A percentile compares a stretch with the other conserved stretches of the same genome.
phyloP scores from a whole-genome alignment of 192 early-diverging fungal genomes.

The Coemansia sp. region DNA sequence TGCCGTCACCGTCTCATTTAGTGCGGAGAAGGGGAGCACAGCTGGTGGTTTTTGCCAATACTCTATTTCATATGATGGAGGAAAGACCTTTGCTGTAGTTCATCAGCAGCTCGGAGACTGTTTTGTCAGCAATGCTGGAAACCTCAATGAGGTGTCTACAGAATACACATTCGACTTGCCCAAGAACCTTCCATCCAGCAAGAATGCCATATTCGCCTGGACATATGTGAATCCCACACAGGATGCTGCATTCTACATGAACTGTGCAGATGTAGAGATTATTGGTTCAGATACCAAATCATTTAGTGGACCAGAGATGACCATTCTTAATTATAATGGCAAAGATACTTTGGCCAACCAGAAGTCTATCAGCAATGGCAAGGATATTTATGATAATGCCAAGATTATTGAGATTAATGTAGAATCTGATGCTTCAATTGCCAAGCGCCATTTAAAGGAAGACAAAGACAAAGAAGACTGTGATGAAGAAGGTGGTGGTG shows the following conservation, averaged over 20 bases:
- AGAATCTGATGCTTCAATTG: neutral
- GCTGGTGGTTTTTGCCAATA: conserved; percentile 67
- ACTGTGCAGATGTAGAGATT: conserved; percentile 32
- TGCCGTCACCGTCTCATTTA: conserved; percentile 50
- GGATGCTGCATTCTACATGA: conserved; percentile 63
- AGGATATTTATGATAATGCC: conserved; percentile 6
- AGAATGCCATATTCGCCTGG: conserved; percentile 59
- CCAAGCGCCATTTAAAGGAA: neutral
- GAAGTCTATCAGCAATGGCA: neutral
- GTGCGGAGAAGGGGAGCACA: conserved; percentile 23
- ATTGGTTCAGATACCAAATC: conserved; percentile 13
- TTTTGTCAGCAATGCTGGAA: conserved; percentile 19
- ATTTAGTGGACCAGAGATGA: conserved; percentile 17
- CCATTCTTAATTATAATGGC: conserved; percentile 27
- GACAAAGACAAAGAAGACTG: neutral
- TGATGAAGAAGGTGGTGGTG: neutral
- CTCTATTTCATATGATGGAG: conserved; percentile 61
- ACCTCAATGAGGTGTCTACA: conserved; percentile 10
- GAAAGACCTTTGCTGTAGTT: conserved; percentile 58
- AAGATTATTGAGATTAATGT: conserved; percentile 5
- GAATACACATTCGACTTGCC: conserved; percentile 57
- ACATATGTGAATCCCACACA: conserved; percentile 60
- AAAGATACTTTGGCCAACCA: neutral
- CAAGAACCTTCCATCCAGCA: conserved; percentile 44
- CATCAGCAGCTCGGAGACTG: conserved; percentile 47